Conservation (phyloP, 768 basidiomycete genomes). For the Hypholoma sublateritium region DNA sequence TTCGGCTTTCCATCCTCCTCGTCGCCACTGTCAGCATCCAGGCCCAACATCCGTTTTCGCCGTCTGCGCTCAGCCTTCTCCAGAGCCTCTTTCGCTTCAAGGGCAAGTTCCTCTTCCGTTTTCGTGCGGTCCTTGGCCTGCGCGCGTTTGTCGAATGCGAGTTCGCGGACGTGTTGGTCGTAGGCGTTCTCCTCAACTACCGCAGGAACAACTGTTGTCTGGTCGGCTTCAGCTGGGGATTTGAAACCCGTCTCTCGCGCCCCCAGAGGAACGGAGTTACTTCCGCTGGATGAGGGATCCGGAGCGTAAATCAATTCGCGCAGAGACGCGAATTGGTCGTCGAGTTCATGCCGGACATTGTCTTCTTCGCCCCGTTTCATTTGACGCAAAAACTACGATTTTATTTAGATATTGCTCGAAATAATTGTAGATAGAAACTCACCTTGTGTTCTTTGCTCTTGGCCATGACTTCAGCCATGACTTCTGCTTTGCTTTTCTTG, state of each 20-base stretch:
- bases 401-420: no score
- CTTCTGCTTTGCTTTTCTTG: slow-evolving; percentile 92
- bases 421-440: slow-evolving; percentile 21
- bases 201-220: slow-evolving; percentile 19
- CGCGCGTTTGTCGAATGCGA: slow-evolving; percentile 91
- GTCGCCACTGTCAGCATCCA: slow-evolving; percentile 67
- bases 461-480: slow-evolving; percentile 97
- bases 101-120: slow-evolving; percentile 91
- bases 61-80: slow-evolving; percentile 84
- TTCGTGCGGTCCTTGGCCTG: slow-evolving; percentile 95
- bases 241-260: slow-evolving; percentile 16
- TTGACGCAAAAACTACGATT: slow-evolving; percentile 75
- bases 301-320: slow-evolving; percentile 69
- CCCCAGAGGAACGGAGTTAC: slow-evolving; percentile 35
- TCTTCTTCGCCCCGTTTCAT: slow-evolving; percentile 85
- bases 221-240: slow-evolving; percentile 13
- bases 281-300: slow-evolving; percentile 44
- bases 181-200: slow-evolving; percentile 65
- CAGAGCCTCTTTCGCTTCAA: slow-evolving; percentile 83
- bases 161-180: slow-evolving; percentile 87
- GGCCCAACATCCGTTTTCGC: slow-evolving; percentile 81
- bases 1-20: slow-evolving; percentile 39
- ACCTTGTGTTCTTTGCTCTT: slow-evolving; percentile 98
- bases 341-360: slow-evolving; percentile 82
- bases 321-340: slow-evolving; percentile 82